A percentile compares a stretch with the other conserved stretches of the same genome.
Conservation (phyloP, 495 filamentous ascomycete species). For the Aspergillus biplanus region DNA sequence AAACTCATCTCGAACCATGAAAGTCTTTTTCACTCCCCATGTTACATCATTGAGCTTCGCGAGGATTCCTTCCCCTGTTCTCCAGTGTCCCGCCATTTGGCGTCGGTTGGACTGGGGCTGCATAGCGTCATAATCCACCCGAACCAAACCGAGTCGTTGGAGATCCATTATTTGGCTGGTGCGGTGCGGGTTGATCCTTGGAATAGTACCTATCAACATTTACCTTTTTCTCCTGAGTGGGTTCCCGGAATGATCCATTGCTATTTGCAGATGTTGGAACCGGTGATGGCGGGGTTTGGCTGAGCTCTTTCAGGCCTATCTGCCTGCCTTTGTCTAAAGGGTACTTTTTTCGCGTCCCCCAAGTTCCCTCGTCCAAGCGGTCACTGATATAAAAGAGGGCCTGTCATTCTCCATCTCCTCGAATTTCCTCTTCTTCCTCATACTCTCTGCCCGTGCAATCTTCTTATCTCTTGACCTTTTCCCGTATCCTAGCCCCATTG, state of each 20-base stretch:
- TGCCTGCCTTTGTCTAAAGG: background rate
- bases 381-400: slow-evolving; percentile 7
- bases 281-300: slow-evolving; percentile 10
- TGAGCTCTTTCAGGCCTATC: background rate
- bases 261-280: slow-evolving; percentile 7
- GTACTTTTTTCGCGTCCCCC: background rate
- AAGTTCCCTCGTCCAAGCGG: background rate
- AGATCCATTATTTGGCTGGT: slow-evolving; percentile 9
- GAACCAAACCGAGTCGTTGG: slow-evolving; percentile 8
- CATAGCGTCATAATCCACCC: slow-evolving; percentile 29
- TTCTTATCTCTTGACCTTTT: slow-evolving; percentile 9
- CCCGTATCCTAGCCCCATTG: background rate
- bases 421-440: background rate
- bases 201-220: slow-evolving; percentile 10
- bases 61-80: slow-evolving; percentile 11
- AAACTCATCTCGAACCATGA: background rate
- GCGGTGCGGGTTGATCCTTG: slow-evolving; percentile 14
- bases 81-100: slow-evolving; percentile 11
- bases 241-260: background rate
- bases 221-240: background rate
- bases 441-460: background rate
- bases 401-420: background rate
- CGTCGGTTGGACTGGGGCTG: slow-evolving; percentile 11
- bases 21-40: background rate
- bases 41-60: slow-evolving; percentile 11